Conservation (phyloP, 1,284 basidiomycete species). For the Moesziomyces globuligerus region DNA sequence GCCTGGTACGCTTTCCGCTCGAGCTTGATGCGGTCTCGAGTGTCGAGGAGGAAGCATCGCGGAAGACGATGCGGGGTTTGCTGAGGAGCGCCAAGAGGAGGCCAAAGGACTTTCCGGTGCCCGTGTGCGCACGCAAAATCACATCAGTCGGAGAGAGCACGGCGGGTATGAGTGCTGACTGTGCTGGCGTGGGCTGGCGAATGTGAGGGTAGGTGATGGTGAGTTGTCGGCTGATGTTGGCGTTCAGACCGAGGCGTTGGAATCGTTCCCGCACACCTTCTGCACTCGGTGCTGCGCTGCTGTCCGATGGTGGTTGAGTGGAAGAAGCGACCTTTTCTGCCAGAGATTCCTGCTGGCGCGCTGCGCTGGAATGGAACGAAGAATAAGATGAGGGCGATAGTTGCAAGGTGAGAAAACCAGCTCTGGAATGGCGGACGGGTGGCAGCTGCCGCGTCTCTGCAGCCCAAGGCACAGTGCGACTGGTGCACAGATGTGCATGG, state of each 20-base stretch:
- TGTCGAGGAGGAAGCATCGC: constrained; percentile 5
- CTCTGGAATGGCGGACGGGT: too few species aligned
- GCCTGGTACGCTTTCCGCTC: constrained; percentile 15
- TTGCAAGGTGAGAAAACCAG: too few species aligned
- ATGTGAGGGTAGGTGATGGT: constrained; percentile 50
- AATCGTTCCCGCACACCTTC: constrained; percentile 35
- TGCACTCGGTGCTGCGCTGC: background rate
- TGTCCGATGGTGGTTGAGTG: background rate
- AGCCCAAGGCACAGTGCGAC: too few species aligned
- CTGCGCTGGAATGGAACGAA: too few species aligned
- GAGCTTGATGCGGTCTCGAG: constrained; percentile 1
- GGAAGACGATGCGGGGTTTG: constrained; percentile 62
- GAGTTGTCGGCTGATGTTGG: constrained; percentile 51
- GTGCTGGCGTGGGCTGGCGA: constrained; percentile 55
- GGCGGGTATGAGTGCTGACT: constrained; percentile 55
- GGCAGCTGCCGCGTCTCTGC: too few species aligned
- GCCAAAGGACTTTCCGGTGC: constrained; percentile 64
- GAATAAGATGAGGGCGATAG: too few species aligned
- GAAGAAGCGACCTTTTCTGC: too few species aligned
- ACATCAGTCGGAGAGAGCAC: constrained; percentile 56
- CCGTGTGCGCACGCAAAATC: constrained; percentile 63
- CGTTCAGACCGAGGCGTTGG: constrained; percentile 44
- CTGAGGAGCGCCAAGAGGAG: constrained; percentile 61
- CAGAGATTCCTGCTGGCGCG: too few species aligned
- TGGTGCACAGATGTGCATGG: too few species aligned